phyloP scores from a whole-genome alignment of 225 moss, liverwort and hornwort species.

The Bryoerythrophyllum caledonicum region DNA sequence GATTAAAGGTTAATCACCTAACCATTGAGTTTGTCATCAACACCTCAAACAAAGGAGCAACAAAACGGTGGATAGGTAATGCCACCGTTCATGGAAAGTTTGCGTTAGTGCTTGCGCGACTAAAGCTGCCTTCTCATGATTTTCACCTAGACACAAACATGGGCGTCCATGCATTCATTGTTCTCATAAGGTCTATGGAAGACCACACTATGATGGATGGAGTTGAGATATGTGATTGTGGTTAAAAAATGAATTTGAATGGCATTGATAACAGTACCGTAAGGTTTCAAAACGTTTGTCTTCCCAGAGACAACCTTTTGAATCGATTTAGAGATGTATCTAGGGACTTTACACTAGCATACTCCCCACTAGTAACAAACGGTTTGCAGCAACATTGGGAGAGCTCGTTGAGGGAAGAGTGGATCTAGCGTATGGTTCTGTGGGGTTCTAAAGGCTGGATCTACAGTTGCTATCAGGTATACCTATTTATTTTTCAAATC shows the following conservation, averaged over 20 bases:
- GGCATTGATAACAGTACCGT: conserved; percentile 83
- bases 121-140: conserved; percentile 64
- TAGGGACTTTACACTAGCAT: conserved; percentile 70
- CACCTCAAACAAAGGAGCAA: conserved; percentile 78
- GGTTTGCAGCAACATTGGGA: conserved; percentile 82
- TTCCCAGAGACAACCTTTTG: conserved; percentile 74
- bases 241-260: conserved; percentile 77
- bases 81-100: conserved; percentile 84
- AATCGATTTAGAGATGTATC: conserved; percentile 84
- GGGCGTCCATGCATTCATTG: conserved; percentile 85
- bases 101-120: conserved; percentile 76
- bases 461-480: conserved; percentile 73
- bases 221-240: conserved; percentile 80
- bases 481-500: background rate
- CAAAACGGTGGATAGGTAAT: conserved; percentile 94
- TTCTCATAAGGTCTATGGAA: conserved; percentile 73
- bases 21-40: conserved; percentile 71
- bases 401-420: conserved; percentile 87
- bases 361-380: conserved; percentile 77
- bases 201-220: conserved; percentile 74
- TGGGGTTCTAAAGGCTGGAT: conserved; percentile 72
- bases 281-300: conserved; percentile 64
- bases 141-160: conserved; percentile 68
- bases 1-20: no score
- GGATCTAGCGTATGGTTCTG: conserved; percentile 77